phyloP scores from a whole-genome alignment of 1,284 basidiomycete species.

The Austropuccinia psidii region DNA sequence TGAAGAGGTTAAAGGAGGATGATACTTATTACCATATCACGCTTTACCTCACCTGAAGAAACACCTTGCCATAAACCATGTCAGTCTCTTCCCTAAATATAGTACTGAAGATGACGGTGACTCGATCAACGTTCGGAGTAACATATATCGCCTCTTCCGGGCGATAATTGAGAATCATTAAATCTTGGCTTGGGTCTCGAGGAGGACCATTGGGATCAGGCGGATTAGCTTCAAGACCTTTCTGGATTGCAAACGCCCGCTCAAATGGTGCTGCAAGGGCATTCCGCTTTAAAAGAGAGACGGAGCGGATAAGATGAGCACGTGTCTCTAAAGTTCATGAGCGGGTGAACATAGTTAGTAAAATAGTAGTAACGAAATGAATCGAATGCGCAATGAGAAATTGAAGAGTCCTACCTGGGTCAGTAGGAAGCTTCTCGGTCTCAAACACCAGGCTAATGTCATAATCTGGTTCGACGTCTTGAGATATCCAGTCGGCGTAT shows the following conservation, averaged over 20 bases:
- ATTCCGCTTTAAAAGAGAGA: slow-evolving; percentile 85
- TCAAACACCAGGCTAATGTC: slow-evolving; percentile 81
- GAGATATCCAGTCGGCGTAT: slow-evolving; percentile 62
- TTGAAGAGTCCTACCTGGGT: slow-evolving; percentile 61
- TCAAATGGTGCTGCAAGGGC: slow-evolving; percentile 94
- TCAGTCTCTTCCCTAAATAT: slow-evolving; percentile 97
- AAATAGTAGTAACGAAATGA: not conserved
- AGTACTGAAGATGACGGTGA: slow-evolving; percentile 96
- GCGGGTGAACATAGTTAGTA: not conserved
- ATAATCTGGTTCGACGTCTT: slow-evolving; percentile 67
- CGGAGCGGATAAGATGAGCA: slow-evolving; percentile 67
- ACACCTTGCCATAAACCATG: slow-evolving; percentile 90
- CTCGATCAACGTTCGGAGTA: slow-evolving; percentile 83
- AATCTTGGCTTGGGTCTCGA: slow-evolving; percentile 57
- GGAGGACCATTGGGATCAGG: slow-evolving; percentile 53
- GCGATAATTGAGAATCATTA: slow-evolving; percentile 90
- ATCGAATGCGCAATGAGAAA: not conserved
- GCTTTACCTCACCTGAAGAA: slow-evolving; percentile 67
- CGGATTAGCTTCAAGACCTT: slow-evolving; percentile 62
- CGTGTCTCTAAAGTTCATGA: slow-evolving; percentile 58
- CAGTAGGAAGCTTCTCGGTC: slow-evolving; percentile 69
- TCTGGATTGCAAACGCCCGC: slow-evolving; percentile 76
- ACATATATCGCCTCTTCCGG: slow-evolving; percentile 91
- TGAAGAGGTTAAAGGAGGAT: not conserved
- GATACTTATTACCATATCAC: not conserved